phyloP scores from a whole-genome alignment of 2,329 filamentous ascomycete genomes.

The Ophiostoma australiae region DNA sequence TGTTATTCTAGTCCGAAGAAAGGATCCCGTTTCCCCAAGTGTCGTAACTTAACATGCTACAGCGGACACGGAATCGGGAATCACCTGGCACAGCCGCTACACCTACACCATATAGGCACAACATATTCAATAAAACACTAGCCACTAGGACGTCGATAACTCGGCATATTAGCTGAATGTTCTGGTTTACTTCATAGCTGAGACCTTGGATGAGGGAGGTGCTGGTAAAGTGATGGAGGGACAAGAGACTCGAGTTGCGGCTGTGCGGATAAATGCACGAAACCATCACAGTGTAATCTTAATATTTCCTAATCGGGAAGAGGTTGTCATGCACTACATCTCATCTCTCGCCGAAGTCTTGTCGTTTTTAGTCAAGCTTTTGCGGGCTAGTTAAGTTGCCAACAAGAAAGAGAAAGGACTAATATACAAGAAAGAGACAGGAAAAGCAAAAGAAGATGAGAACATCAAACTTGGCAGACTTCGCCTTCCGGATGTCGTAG shows the following conservation, averaged over 20 bases:
- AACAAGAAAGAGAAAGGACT: neutral
- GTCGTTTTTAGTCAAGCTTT: neutral
- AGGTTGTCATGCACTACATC: conserved; percentile 41
- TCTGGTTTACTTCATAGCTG: neutral
- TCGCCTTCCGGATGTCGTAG: conserved; percentile 7
- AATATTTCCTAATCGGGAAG: conserved; percentile 43
- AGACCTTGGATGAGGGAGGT: neutral
- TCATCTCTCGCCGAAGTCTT: neutral
- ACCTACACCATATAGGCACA: neutral
- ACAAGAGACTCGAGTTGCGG: conserved; percentile 22
- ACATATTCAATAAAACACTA: neutral
- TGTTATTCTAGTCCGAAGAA: neutral
- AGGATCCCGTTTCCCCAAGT: too few relatives aligned
- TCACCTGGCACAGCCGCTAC: neutral
- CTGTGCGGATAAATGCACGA: conserved; percentile 33
- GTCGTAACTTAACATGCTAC: neutral
- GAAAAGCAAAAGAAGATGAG: neutral
- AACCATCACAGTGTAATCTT: conserved; percentile 19
- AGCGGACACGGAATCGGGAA: neutral
- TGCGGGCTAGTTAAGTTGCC: neutral
- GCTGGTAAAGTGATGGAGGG: neutral
- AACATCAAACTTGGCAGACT: conserved; percentile 2
- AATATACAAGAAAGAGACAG: neutral
- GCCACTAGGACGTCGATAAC: neutral
- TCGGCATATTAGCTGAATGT: neutral